A percentile compares a stretch with the other conserved stretches of the same genome.
These are phyloP conservation scores for Bondarzewia mesenterica DNA, from an alignment of 1,284 basidiomycete genomes.

Conservation along the genomic window DNA sequence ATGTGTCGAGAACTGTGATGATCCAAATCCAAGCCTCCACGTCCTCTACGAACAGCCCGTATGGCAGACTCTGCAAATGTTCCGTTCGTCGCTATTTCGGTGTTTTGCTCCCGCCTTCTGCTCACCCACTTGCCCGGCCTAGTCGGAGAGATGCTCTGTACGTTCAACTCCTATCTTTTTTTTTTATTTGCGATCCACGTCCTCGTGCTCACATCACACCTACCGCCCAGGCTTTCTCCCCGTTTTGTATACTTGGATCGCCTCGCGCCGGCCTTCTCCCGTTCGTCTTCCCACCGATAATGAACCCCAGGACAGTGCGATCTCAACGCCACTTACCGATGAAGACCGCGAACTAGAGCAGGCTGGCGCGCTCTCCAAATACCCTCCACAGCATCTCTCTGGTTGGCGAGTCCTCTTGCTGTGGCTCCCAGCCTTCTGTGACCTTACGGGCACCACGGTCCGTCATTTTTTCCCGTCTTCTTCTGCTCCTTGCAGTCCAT, in stretches of 20 bases:
- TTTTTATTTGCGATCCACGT: conserved; percentile 17
- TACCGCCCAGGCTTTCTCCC: conserved; percentile 79
- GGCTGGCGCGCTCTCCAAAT: conserved; percentile 25
- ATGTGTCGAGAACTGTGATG: conserved; percentile 85
- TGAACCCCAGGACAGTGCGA: conserved; percentile 26
- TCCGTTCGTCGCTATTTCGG: conserved; percentile 49
- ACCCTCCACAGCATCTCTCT: conserved; percentile 36
- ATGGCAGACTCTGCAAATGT: conserved; percentile 93
- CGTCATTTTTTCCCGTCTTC: neutral
- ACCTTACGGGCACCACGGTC: conserved; percentile 84
- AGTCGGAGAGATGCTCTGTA: conserved; percentile 91
- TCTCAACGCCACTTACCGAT: conserved; percentile 10
- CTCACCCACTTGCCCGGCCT: conserved; percentile 26
- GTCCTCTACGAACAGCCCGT: conserved; percentile 88
- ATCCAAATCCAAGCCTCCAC: conserved; percentile 43
- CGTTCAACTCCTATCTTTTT: conserved; percentile 23
- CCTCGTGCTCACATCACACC: conserved; percentile 13
- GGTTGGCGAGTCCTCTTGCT: conserved; percentile 71
- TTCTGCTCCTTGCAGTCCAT: conserved; percentile 3
- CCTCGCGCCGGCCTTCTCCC: conserved; percentile 34
- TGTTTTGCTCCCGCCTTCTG: conserved; percentile 18
- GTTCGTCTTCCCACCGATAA: conserved; percentile 51
- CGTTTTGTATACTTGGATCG: conserved; percentile 63
- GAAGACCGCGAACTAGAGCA: conserved; percentile 13
- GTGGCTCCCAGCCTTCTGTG: conserved; percentile 84